Evolutionary conservation across 1,284 basidiomycete genomes (phyloP).

Genomic region (Puccinia triticina): DNA sequence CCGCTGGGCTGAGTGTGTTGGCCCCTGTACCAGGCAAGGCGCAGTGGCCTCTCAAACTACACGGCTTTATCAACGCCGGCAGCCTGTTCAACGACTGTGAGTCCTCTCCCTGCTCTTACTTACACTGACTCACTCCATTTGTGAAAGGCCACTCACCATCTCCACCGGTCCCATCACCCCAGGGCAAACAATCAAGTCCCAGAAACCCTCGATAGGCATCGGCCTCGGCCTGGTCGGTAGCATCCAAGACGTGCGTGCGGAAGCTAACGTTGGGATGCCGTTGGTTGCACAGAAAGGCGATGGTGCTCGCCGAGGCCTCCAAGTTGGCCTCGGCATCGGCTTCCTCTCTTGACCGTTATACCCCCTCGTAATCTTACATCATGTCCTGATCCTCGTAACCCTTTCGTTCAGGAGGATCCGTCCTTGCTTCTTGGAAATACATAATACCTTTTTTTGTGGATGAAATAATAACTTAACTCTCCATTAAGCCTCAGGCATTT

Average conservation of each 20-base stretch:
- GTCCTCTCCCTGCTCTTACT: slow-evolving; percentile 40
- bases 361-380: neutral
- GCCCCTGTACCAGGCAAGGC: slow-evolving; percentile 76
- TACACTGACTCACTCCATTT: neutral
- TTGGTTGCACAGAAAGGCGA: slow-evolving; percentile 78
- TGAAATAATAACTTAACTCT: no score
- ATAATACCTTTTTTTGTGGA: no score
- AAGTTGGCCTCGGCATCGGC: slow-evolving; percentile 88
- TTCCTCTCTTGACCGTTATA: slow-evolving; percentile 62
- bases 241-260: slow-evolving; percentile 79
- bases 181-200: slow-evolving; percentile 48
- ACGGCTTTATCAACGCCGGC: slow-evolving; percentile 83
- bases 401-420: no score
- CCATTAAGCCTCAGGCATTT: no score
- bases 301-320: slow-evolving; percentile 76
- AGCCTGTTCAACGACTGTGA: slow-evolving; percentile 72
- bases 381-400: no score
- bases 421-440: no score
- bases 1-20: slow-evolving; percentile 77
- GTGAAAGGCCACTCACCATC: neutral
- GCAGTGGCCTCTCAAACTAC: slow-evolving; percentile 85
- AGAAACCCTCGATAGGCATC: slow-evolving; percentile 68
- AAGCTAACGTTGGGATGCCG: slow-evolving; percentile 90
- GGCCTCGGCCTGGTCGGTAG: slow-evolving; percentile 90
- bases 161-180: neutral